Evolutionary conservation across 2,329 filamentous ascomycete species (phyloP).

Genomic region (Aureobasidium sp.): DNA sequence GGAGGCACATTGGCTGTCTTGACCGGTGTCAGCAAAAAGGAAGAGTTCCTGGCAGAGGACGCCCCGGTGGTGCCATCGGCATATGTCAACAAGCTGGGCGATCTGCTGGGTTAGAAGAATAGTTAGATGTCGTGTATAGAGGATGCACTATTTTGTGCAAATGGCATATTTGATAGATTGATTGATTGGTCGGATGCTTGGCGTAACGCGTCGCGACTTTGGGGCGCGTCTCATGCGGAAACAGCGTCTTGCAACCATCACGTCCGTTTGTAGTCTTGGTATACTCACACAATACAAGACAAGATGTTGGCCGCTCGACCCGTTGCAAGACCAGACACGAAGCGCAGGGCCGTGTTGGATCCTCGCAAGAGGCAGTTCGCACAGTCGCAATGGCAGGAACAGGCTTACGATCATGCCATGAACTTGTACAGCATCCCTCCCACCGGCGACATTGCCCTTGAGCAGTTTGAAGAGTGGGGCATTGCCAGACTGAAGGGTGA

Average conservation of each 20-base stretch:
- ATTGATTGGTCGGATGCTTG: not conserved
- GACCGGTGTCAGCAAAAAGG: slow-evolving; percentile 81
- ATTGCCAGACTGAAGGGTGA: slow-evolving; percentile 79
- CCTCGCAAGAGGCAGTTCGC: slow-evolving; percentile 84
- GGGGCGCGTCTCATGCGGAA: not conserved
- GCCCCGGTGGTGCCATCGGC: slow-evolving; percentile 66
- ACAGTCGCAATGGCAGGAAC: slow-evolving; percentile 65
- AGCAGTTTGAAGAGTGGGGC: slow-evolving; percentile 98
- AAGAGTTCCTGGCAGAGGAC: slow-evolving; percentile 67
- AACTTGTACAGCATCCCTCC: slow-evolving; percentile 89
- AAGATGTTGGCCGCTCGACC: slow-evolving; percentile 20
- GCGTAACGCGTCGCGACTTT: not conserved
- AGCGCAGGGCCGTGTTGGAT: slow-evolving; percentile 70
- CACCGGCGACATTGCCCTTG: slow-evolving; percentile 87
- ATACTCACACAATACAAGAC: not conserved
- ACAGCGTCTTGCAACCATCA: not conserved
- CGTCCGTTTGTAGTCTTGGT: not conserved
- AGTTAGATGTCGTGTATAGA: slow-evolving; percentile 6
- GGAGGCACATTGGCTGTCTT: slow-evolving; percentile 87
- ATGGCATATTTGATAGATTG: not conserved
- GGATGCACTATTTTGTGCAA: not conserved
- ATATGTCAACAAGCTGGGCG: slow-evolving; percentile 78
- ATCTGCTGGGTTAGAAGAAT: slow-evolving; percentile 47
- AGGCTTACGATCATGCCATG: slow-evolving; percentile 74
- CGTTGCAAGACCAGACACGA: slow-evolving; percentile 47